Evolutionary conservation across 2,329 filamentous ascomycete genomes (phyloP).

Genomic region (Exophiala sp.): DNA sequence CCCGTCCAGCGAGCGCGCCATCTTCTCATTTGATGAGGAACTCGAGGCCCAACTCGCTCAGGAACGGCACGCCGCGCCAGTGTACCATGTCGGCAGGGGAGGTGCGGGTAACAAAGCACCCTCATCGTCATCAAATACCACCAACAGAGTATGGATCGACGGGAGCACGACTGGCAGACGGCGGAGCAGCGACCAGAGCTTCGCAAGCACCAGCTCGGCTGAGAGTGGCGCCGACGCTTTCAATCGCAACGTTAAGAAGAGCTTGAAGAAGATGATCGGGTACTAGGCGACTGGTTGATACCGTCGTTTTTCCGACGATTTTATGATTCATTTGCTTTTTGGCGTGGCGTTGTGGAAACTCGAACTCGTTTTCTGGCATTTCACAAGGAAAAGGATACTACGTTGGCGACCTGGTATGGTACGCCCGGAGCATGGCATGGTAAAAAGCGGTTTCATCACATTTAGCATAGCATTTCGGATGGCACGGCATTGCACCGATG

Average conservation of each 20-base stretch:
- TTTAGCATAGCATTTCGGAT: too few relatives aligned
- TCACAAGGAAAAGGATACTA: background rate
- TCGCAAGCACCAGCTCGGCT: constrained; percentile 1
- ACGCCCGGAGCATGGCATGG: background rate
- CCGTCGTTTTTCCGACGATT: background rate
- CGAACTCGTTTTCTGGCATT: background rate
- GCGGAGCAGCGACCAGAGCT: constrained; percentile 14
- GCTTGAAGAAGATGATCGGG: constrained; percentile 26
- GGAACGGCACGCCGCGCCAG: constrained; percentile 52
- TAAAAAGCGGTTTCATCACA: background rate
- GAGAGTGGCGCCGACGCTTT: constrained; percentile 27
- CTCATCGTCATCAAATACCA: background rate
- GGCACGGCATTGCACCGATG: too few relatives aligned
- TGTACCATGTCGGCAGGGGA: constrained; percentile 63
- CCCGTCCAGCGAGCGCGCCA: constrained; percentile 49
- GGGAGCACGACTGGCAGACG: background rate
- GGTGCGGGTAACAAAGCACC: constrained; percentile 52
- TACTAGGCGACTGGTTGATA: constrained; percentile 6
- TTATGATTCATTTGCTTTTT: background rate
- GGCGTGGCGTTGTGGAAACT: constrained; percentile 13
- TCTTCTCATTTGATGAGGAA: constrained; percentile 67
- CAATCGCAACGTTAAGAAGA: constrained; percentile 27
- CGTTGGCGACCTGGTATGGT: too few relatives aligned
- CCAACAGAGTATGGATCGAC: background rate
- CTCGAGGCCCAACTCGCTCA: constrained; percentile 56